Evolutionary conservation across 768 basidiomycete genomes (phyloP), one percentile per base, ranked within the genome.

Genomic region (Pulveroboletus sp.): DNA sequence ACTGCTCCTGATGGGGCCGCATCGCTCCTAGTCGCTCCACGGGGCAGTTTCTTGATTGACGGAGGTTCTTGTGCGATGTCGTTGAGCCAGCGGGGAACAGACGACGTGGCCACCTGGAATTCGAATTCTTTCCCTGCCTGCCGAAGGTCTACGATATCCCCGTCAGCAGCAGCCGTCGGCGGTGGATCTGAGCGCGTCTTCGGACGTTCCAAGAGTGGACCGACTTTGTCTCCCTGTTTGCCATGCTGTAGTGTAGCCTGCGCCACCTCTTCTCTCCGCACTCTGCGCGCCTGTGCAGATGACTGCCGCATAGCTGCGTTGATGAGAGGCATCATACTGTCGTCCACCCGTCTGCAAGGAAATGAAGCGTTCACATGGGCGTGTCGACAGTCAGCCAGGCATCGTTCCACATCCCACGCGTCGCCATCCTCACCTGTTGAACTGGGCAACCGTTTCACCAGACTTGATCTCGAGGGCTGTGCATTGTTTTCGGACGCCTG

Each of bases 371-470:
- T 21, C 21, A 21, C 18, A 35, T 12, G 49, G 42, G 39, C 44
- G 35, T 49, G 46, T 54, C 44, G 43, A 46, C 49, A 5, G 32
- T 12, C 32, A 38, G 55, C 42, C 39, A 44, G 32, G 26, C 32
- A 37, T 28, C 24, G 32, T 36, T 49, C 57, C 42, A 58, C 51
- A 49, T 56, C 47, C 43, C 43, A 27, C 27, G 21, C 39, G 41
- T 35, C 31, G 50, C 39, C 28, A 41, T 43, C 52, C 79, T 45
- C 57, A 88, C 88, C 80, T 73, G 64, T 89, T 85, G 65, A 89
- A 91, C 69, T 88, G 83, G 47, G 78, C 74, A 46, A 90, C 74
- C 0, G 86, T 82, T 65, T 91, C 89, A 39, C 83, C 81, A 0
- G 80, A 79, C 49, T 76, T 72, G 27, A 87, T 88, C 40, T 59